These are phyloP conservation scores for Exsudoporus frostii DNA, from an alignment of 768 basidiomycete species.

Conservation along the genomic window DNA sequence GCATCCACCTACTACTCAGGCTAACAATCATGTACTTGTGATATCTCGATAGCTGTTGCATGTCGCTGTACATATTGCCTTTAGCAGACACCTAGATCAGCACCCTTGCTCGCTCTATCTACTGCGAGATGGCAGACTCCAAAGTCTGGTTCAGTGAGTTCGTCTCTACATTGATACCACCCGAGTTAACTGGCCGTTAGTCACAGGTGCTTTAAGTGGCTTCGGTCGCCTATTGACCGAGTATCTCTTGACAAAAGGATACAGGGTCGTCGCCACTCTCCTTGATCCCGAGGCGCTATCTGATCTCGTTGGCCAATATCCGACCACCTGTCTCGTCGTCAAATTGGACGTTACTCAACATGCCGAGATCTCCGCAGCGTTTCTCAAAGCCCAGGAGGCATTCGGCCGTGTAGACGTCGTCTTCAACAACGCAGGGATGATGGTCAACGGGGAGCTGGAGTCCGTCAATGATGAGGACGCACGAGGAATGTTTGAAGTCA, in stretches of 20 bases:
- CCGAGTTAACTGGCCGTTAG: too few relatives aligned
- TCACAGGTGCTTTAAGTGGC: too few relatives aligned
- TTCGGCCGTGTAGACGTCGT: conserved; percentile 39
- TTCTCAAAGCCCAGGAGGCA: conserved; percentile 24
- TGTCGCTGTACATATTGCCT: too few relatives aligned
- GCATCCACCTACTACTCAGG: too few relatives aligned
- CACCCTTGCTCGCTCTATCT: too few relatives aligned
- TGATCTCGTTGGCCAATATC: conserved; percentile 27
- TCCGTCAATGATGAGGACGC: conserved; percentile 30
- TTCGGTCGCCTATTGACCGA: conserved; percentile 18
- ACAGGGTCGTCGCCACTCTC: conserved; percentile 42
- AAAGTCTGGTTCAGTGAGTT: too few relatives aligned
- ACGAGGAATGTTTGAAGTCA: conserved; percentile 37
- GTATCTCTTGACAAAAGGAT: conserved; percentile 32
- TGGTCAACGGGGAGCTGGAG: conserved; percentile 33
- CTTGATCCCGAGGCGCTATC: conserved; percentile 37
- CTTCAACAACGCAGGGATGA: conserved; percentile 37
- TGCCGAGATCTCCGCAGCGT: conserved; percentile 26
- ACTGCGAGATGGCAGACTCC: too few relatives aligned
- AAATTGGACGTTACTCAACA: conserved; percentile 32
- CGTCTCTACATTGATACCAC: too few relatives aligned
- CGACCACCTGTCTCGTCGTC: conserved; percentile 21
- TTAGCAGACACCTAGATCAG: too few relatives aligned
- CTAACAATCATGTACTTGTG: too few relatives aligned
- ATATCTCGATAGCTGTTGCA: too few relatives aligned